phyloP scores from a whole-genome alignment of 441 rosid genomes.

The Adansonia gregorii region DNA sequence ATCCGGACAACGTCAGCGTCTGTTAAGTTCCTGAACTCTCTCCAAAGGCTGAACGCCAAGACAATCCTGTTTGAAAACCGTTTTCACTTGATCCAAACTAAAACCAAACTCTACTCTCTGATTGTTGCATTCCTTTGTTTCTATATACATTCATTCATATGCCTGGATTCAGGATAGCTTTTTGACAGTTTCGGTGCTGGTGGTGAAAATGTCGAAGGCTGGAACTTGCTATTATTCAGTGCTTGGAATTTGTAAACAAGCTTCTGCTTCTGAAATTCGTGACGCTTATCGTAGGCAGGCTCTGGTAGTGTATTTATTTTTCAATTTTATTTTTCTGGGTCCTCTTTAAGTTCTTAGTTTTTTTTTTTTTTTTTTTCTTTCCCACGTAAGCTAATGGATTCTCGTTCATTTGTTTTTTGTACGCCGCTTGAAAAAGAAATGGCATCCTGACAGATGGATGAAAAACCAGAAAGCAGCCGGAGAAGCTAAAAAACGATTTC shows the following conservation, averaged over 20 bases:
- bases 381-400: neutral
- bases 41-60: neutral
- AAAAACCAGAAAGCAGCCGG: conserved; percentile 33
- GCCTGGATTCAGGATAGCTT: too few relatives aligned
- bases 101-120: neutral
- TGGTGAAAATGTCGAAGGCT: conserved; percentile 30
- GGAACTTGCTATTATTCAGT: conserved; percentile 38
- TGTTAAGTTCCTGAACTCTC: neutral
- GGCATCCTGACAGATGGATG: conserved; percentile 53
- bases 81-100: neutral
- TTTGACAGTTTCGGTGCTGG: neutral
- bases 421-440: conserved; percentile 38
- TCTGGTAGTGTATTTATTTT: conserved; percentile 30
- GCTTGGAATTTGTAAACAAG: conserved; percentile 42
- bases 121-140: conserved; percentile 1
- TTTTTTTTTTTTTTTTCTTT: neutral
- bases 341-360: neutral
- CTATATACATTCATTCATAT: too few relatives aligned
- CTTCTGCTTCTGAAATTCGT: conserved; percentile 42
- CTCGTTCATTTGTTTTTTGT: neutral
- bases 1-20: neutral
- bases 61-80: neutral
- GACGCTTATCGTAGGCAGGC: conserved; percentile 44
- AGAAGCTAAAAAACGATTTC: conserved; percentile 45
- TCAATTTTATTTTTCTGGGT: neutral